phyloP scores from a whole-genome alignment of 495 filamentous ascomycete genomes.

The Penicillium goetzii region DNA sequence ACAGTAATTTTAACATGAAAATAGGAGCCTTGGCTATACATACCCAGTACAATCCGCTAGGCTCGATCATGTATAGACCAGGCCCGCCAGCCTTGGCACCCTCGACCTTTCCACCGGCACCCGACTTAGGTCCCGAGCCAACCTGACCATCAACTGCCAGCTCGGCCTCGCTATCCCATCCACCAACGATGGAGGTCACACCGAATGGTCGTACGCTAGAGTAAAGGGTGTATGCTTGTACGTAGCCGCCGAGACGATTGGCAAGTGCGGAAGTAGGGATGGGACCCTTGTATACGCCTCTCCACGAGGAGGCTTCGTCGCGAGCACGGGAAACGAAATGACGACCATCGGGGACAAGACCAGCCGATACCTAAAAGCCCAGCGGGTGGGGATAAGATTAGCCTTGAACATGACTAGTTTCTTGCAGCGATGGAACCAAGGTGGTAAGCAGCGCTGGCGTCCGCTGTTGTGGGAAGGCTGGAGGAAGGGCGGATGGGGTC shows the following conservation, averaged over 20 bases:
- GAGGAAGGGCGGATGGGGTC: not conserved
- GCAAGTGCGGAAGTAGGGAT: constrained; percentile 87
- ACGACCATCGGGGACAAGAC: constrained; percentile 89
- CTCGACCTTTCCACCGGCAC: constrained; percentile 77
- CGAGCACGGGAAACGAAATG: constrained; percentile 94
- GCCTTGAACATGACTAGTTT: not conserved
- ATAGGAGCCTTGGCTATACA: constrained; percentile 11
- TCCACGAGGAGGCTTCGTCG: constrained; percentile 89
- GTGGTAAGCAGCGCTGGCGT: not conserved
- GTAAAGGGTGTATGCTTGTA: constrained; percentile 97
- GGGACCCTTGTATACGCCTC: constrained; percentile 85
- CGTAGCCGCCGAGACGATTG: constrained; percentile 88
- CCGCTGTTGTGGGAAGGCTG: not conserved
- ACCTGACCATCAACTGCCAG: constrained; percentile 84
- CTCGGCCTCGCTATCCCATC: constrained; percentile 86
- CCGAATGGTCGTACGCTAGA: constrained; percentile 94
- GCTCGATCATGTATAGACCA: constrained; percentile 97
- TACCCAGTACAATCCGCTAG: constrained; percentile 94
- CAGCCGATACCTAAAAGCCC: constrained; percentile 72
- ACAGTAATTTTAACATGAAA: not conserved
- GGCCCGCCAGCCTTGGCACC: constrained; percentile 83
- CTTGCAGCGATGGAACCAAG: not conserved
- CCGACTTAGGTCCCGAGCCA: constrained; percentile 72
- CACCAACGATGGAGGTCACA: constrained; percentile 90
- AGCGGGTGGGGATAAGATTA: not conserved